Percentiles rank a stretch among this genome's conserved stretches.
Evolutionary conservation across 2,329 filamentous ascomycete species (phyloP).

Genomic region (Fusarium tupiense): DNA sequence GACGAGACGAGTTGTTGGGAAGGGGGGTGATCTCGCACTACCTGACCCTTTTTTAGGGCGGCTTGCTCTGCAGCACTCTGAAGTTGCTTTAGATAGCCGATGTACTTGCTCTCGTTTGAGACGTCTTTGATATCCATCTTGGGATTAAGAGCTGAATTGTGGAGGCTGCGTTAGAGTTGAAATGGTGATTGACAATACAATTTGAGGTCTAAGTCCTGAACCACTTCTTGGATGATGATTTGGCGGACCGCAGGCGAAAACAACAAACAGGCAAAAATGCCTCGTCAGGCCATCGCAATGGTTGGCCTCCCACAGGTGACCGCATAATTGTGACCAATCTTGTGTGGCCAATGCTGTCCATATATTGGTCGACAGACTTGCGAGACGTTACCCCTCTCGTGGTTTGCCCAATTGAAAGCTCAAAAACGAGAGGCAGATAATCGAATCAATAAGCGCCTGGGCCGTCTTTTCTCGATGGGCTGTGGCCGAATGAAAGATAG

Average conservation of each 20-base stretch:
- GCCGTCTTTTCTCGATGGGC: not conserved
- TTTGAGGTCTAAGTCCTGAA: not conserved
- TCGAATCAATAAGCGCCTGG: not conserved
- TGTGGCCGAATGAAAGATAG: not conserved
- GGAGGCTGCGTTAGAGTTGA: not conserved
- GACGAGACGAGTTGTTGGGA: not conserved
- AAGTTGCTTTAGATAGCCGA: not conserved
- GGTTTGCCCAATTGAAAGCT: not conserved
- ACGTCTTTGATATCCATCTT: slow-evolving; percentile 9
- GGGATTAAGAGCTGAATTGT: not conserved
- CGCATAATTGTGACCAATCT: not conserved
- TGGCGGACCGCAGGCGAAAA: not conserved
- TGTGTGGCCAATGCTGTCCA: not conserved
- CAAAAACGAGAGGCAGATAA: not conserved
- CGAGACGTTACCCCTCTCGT: not conserved
- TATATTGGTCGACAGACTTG: not conserved
- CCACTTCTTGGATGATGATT: not conserved
- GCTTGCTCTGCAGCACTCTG: not conserved
- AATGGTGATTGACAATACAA: not conserved
- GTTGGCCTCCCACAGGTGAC: not conserved
- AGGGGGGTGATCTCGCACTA: not conserved
- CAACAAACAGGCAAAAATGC: not conserved
- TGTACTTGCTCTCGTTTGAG: not conserved
- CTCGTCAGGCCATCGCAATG: not conserved
- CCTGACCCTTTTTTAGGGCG: not conserved